Conservation (phyloP, 2,329 filamentous ascomycete genomes). For the Sarocladium oryzae region DNA sequence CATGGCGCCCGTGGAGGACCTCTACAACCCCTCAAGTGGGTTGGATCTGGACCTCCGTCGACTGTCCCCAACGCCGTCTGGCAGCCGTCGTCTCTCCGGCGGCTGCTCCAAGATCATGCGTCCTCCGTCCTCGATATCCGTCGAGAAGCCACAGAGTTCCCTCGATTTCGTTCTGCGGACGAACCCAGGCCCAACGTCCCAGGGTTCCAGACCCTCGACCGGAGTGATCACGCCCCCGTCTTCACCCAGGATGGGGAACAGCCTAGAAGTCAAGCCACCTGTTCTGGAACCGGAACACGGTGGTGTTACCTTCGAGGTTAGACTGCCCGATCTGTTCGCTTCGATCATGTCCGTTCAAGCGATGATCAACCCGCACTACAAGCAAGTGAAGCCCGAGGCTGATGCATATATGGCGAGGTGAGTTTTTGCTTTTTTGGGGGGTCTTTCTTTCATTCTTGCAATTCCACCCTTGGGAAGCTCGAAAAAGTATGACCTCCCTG, state of each 20-base stretch:
- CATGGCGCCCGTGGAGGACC: too few species aligned
- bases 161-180: background rate
- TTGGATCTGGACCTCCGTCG: background rate
- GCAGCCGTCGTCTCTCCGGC: conserved; percentile 1
- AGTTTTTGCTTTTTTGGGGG: too few species aligned
- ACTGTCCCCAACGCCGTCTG: background rate
- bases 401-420: background rate
- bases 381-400: conserved; percentile 2
- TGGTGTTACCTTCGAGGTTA: background rate
- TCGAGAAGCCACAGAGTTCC: background rate
- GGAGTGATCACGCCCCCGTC: conserved; percentile 2
- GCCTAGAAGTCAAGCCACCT: background rate
- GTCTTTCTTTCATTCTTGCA: too few species aligned
- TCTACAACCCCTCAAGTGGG: too few species aligned
- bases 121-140: background rate
- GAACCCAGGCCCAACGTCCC: background rate
- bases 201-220: background rate
- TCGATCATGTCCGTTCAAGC: conserved; percentile 6
- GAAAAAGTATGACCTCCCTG: too few species aligned
- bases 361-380: background rate
- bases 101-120: background rate
- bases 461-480: too few species aligned
- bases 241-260: background rate
- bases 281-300: background rate
- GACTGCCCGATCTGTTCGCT: background rate